These are phyloP conservation scores for Wickerhamiella azyma DNA, from an alignment of 805 yeast species.

Conservation along the genomic window DNA sequence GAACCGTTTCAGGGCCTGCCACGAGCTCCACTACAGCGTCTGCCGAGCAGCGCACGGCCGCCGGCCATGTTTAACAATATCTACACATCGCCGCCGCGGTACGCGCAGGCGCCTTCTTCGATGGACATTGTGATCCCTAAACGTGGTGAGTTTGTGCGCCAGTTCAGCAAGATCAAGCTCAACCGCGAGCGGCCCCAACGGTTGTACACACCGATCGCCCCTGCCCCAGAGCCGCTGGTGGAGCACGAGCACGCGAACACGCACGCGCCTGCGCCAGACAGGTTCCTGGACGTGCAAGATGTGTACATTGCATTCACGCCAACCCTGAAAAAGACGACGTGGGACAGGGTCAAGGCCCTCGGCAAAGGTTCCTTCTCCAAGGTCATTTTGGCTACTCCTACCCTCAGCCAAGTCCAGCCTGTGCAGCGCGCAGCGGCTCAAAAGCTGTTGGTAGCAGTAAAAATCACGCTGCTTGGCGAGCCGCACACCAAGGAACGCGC, in stretches of 20 bases:
- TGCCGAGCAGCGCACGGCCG: slow-evolving; percentile 7
- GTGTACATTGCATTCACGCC: slow-evolving; percentile 21
- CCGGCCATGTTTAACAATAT: neutral
- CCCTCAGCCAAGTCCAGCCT: slow-evolving; percentile 24
- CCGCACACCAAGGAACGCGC: slow-evolving; percentile 31
- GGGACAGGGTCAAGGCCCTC: slow-evolving; percentile 23
- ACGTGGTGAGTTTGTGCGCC: slow-evolving; percentile 7
- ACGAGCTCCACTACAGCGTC: slow-evolving; percentile 5
- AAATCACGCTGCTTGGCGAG: slow-evolving; percentile 38
- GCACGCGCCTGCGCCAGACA: neutral
- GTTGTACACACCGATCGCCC: neutral
- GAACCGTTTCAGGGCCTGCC: slow-evolving; percentile 8
- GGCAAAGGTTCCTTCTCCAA: slow-evolving; percentile 31
- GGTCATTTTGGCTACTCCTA: slow-evolving; percentile 28
- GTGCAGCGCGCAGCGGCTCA: slow-evolving; percentile 14
- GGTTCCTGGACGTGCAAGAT: slow-evolving; percentile 9
- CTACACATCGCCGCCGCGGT: slow-evolving; percentile 1
- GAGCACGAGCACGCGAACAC: no score
- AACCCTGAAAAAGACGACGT: slow-evolving; percentile 17
- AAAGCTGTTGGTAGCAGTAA: slow-evolving; percentile 47
- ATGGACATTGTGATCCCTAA: slow-evolving; percentile 8
- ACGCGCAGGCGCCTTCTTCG: neutral
- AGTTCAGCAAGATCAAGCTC: neutral
- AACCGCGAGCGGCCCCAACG: slow-evolving; percentile 7
- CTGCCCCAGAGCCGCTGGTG: neutral